A percentile compares a stretch with the other conserved stretches of the same genome.
Evolutionary conservation across 2,329 filamentous ascomycete genomes (phyloP).

Genomic region (Ophiobolus disseminans): DNA sequence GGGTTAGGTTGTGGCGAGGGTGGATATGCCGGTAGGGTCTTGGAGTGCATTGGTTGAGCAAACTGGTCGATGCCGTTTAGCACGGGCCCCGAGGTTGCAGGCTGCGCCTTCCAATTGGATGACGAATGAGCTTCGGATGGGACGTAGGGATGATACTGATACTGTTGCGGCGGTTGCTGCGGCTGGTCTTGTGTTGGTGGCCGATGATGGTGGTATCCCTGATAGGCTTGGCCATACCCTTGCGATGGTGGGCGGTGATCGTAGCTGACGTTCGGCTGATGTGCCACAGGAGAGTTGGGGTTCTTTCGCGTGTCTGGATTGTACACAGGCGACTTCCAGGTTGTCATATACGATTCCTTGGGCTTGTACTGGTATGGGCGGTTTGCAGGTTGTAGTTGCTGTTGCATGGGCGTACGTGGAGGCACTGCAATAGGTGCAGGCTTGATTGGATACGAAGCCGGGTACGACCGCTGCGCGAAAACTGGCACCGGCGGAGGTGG

Average conservation of each 20-base stretch:
- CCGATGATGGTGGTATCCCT: constrained; percentile 28
- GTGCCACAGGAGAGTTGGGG: constrained; percentile 47
- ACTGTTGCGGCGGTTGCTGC: constrained; percentile 21
- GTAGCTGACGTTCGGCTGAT: constrained; percentile 48
- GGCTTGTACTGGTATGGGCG: constrained; percentile 46
- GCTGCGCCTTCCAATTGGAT: constrained; percentile 31
- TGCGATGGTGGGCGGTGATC: constrained; percentile 36
- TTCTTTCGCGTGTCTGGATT: constrained; percentile 45
- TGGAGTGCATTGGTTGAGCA: constrained; percentile 32
- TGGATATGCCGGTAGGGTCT: constrained; percentile 33
- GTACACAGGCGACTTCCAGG: constrained; percentile 40
- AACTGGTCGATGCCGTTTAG: constrained; percentile 35
- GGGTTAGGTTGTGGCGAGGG: constrained; percentile 22
- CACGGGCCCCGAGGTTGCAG: constrained; percentile 26
- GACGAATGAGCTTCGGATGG: constrained; percentile 34
- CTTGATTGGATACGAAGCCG: constrained; percentile 55
- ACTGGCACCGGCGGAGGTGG: constrained; percentile 42
- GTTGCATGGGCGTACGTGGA: constrained; percentile 43
- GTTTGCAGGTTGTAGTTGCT: constrained; percentile 22
- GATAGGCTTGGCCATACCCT: constrained; percentile 31
- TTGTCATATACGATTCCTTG: constrained; percentile 31
- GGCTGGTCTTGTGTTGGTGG: constrained; percentile 23
- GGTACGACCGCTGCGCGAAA: constrained; percentile 39
- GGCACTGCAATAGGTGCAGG: constrained; percentile 46
- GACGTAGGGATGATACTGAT: constrained; percentile 37